These are phyloP conservation scores for Russula emetica DNA, from an alignment of 768 basidiomycete genomes.

Conservation along the genomic window DNA sequence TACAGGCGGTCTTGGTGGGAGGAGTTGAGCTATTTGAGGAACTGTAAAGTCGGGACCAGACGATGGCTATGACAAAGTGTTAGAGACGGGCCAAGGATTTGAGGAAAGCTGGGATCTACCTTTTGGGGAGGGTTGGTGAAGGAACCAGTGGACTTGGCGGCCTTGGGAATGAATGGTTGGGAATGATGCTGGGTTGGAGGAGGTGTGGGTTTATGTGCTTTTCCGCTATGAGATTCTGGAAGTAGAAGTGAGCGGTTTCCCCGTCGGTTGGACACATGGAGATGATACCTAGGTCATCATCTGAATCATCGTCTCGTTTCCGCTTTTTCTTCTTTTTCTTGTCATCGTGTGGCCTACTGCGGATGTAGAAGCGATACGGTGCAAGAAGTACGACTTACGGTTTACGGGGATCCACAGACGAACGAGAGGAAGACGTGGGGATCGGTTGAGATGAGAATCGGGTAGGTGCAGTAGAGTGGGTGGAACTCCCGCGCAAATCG, in stretches of 20 bases:
- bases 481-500: slow-evolving; percentile 22
- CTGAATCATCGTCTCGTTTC: slow-evolving; percentile 73
- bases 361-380: slow-evolving; percentile 16
- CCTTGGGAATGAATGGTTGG: slow-evolving; percentile 47
- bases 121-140: slow-evolving; percentile 45
- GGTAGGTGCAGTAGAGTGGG: slow-evolving; percentile 43
- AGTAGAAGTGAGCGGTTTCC: slow-evolving; percentile 12
- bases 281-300: slow-evolving; percentile 53
- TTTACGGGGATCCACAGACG: slow-evolving; percentile 60
- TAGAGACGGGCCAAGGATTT: background rate
- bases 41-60: slow-evolving; percentile 59
- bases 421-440: slow-evolving; percentile 44
- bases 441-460: slow-evolving; percentile 42
- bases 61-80: slow-evolving; percentile 29
- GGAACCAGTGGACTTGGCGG: slow-evolving; percentile 49
- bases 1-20: slow-evolving; percentile 59
- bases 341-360: slow-evolving; percentile 43
- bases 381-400: slow-evolving; percentile 41
- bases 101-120: slow-evolving; percentile 34
- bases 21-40: slow-evolving; percentile 46
- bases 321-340: slow-evolving; percentile 85
- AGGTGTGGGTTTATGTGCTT: slow-evolving; percentile 56
- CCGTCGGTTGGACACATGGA: slow-evolving; percentile 4
- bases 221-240: slow-evolving; percentile 22
- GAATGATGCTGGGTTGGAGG: slow-evolving; percentile 36